A percentile compares a stretch with the other conserved stretches of the same genome.
Conservation (phyloP, 306 rosid genomes). For the Acmispon strigosus region DNA sequence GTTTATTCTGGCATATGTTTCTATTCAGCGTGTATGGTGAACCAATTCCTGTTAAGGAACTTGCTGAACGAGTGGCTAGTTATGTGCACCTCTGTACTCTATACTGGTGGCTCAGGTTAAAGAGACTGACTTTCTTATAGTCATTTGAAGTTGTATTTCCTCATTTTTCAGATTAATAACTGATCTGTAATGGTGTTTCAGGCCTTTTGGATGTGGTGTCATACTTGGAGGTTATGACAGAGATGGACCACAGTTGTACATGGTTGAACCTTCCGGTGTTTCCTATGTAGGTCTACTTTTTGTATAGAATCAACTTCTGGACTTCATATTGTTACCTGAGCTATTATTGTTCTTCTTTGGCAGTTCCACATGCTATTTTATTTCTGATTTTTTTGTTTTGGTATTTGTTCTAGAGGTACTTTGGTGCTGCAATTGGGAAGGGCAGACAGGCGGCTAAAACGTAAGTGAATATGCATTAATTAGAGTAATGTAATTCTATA, state of each 20-base stretch:
- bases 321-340: not conserved
- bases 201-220: slow-evolving; percentile 99
- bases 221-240: slow-evolving; percentile 96
- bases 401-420: slow-evolving; percentile 63
- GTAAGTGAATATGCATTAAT: slow-evolving; percentile 39
- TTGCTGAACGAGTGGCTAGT: slow-evolving; percentile 97
- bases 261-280: slow-evolving; percentile 97
- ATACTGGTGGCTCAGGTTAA: slow-evolving; percentile 99
- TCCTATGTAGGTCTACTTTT: slow-evolving; percentile 61
- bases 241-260: slow-evolving; percentile 94
- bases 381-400: slow-evolving; percentile 22
- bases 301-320: not conserved
- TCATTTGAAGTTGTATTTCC: slow-evolving; percentile 11
- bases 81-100: slow-evolving; percentile 96
- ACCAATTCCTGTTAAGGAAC: slow-evolving; percentile 86
- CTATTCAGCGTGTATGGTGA: slow-evolving; percentile 77
- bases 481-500: not conserved
- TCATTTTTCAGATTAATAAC: slow-evolving; percentile 8
- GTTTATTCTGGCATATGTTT: slow-evolving; percentile 6
- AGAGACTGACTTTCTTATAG: not conserved
- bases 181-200: slow-evolving; percentile 30
- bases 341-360: not conserved
- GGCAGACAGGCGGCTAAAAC: slow-evolving; percentile 99
- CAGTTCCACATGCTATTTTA: no score
- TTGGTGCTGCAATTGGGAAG: slow-evolving; percentile 98